These are phyloP conservation scores for Selaginella moellendorffii DNA, from an alignment of 75 land plant genomes.

Conservation along the genomic window DNA sequence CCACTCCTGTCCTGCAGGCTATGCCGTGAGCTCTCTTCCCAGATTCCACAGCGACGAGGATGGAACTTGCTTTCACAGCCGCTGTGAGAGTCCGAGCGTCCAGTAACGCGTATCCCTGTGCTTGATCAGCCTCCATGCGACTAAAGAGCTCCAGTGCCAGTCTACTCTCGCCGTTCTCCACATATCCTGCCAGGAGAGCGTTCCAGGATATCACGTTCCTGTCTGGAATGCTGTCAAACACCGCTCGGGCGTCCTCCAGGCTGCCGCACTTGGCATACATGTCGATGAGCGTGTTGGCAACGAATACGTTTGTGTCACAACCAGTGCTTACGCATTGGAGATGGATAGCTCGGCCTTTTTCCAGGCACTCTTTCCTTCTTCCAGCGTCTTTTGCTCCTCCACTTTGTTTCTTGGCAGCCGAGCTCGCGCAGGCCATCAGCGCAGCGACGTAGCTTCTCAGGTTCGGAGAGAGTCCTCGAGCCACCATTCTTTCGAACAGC, in stretches of 20 bases:
- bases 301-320: too few species aligned
- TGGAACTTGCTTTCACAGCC: not conserved
- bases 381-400: too few species aligned
- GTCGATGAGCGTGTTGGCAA: too few species aligned
- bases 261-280: not conserved
- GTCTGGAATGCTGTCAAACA: not conserved
- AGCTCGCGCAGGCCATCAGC: too few species aligned
- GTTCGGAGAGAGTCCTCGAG: too few species aligned
- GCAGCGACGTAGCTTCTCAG: too few species aligned
- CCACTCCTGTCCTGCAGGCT: not conserved
- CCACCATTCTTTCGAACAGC: too few species aligned
- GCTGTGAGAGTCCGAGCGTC: not conserved
- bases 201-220: not conserved
- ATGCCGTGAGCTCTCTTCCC: not conserved
- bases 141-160: not conserved
- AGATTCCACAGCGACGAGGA: not conserved
- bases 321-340: too few species aligned
- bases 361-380: too few species aligned
- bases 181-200: not conserved
- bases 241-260: not conserved
- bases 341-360: too few species aligned
- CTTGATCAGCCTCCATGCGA: not conserved
- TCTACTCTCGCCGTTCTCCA: not conserved
- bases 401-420: too few species aligned
- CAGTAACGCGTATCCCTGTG: too few species aligned